Percentiles rank a stretch among this genome's conserved stretches.
phyloP scores from a whole-genome alignment of 805 yeast species.

The Candida fluviatilis region DNA sequence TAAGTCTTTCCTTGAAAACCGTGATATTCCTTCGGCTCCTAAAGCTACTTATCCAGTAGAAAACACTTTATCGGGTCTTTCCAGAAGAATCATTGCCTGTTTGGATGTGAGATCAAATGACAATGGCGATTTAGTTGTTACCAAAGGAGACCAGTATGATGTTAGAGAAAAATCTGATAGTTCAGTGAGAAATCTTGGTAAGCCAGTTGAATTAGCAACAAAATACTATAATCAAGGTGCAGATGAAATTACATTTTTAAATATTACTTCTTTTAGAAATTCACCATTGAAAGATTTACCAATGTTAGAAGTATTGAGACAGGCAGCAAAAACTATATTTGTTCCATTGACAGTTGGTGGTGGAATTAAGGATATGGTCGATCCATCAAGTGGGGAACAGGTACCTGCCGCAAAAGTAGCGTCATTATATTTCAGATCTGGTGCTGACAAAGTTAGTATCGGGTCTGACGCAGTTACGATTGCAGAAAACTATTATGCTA shows the following conservation, averaged over 20 bases:
- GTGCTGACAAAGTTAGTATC: conserved; percentile 96
- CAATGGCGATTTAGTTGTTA: conserved; percentile 91
- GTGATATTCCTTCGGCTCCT: conserved; percentile 9
- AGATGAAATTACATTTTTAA: conserved; percentile 91
- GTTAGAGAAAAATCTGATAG: conserved; percentile 68
- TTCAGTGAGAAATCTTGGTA: conserved; percentile 87
- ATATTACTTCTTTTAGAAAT: conserved; percentile 93
- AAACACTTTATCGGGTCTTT: conserved; percentile 55
- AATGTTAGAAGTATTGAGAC: conserved; percentile 82
- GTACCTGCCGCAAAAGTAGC: conserved; percentile 91
- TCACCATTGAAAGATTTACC: conserved; percentile 93
- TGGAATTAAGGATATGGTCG: conserved; percentile 87
- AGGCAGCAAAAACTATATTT: conserved; percentile 84
- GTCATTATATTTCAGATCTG: conserved; percentile 84
- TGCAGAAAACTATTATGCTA: conserved; percentile 74
- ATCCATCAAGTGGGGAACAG: conserved; percentile 68
- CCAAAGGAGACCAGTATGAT: conserved; percentile 98
- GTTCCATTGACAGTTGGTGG: conserved; percentile 99
- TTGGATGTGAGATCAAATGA: conserved; percentile 96
- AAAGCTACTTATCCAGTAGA: conserved; percentile 8
- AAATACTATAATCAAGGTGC: conserved; percentile 93
- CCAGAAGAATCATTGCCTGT: conserved; percentile 93
- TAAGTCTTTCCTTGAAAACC: conserved; percentile 55
- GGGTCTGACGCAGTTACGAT: conserved; percentile 97
- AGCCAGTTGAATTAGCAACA: conserved; percentile 92